Base-by-base conservation (phyloP, 768 basidiomycete species). In the Naganishia onofrii region DNA sequence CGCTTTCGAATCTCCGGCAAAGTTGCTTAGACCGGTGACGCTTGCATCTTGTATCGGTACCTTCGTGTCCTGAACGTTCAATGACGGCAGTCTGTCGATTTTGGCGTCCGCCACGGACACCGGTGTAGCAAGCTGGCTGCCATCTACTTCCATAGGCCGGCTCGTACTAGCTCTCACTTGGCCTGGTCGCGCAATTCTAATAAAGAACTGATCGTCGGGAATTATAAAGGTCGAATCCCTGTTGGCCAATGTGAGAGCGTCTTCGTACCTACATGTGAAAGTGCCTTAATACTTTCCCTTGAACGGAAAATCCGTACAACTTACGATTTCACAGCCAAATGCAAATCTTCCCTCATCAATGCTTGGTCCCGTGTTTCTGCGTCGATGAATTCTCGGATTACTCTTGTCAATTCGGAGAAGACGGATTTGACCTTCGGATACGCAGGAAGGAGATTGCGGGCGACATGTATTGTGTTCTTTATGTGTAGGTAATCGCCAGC, bases 401-500 rank as follows among this genome's bases (percentile, higher is more conserved):
- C 51, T 28, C 44, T 65, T 12, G 60, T 44, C 21, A 72, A 38
- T 15, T 60, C 66, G 3, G 68, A 32, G 42, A 64, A 68, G 3
- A 64, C 29, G 28, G 56, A 36, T 32, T 48, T 65, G 19, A 44
- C 52, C 29, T 66, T 72, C 2, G 71, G 71, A 52, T 54, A 72
- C 19, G 48, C 48, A 17, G 71, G 71, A 23, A 72, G 42, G 12
- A 72, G 54, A 12, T 46, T 42, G 13, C 58, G 92, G 72, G 96
- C 84, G 32, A 99, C 88, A 46, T 94, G 87, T 80, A 98, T 90
- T n/a, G 92, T 86, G 77, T 99, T 99, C 81, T 95, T 94, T 66
- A 97, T 91, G 75, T 93, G 93, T 90, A 97, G 95, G 79, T 94
- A 98, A 76, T 94, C 94, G 60, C 86, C 87, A 1, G 93, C 89